phyloP scores from a whole-genome alignment of 129 eudicot species.

The Flaveria robusta region DNA sequence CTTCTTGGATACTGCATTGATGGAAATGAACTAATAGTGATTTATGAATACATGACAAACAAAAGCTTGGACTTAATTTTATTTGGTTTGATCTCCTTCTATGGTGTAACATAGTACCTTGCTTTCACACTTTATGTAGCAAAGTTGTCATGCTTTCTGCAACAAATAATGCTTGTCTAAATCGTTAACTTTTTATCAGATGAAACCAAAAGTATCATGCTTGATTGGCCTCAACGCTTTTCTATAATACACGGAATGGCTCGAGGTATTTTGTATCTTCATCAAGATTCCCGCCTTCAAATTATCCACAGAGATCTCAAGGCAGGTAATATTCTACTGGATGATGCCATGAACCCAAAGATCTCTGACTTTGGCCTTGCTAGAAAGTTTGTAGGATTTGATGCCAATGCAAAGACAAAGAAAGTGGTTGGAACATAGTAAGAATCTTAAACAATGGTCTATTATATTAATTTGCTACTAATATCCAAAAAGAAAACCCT shows the following conservation, averaged over 20 bases:
- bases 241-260: conserved; percentile 30
- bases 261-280: conserved; percentile 34
- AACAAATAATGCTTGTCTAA: conserved; percentile 4
- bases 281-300: conserved; percentile 34
- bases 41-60: conserved; percentile 47
- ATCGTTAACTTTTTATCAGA: not conserved
- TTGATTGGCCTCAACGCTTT: conserved; percentile 31
- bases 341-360: conserved; percentile 45
- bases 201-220: conserved; percentile 21
- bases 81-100: conserved; percentile 37
- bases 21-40: conserved; percentile 37
- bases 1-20: conserved; percentile 51
- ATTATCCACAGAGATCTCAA: conserved; percentile 51
- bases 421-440: conserved; percentile 54
- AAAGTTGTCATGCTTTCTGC: not conserved
- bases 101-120: not conserved
- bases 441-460: conserved; percentile 3
- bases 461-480: not conserved
- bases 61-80: conserved; percentile 44
- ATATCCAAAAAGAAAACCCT: not conserved
- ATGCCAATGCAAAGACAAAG: conserved; percentile 38
- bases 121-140: not conserved
- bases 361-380: conserved; percentile 55
- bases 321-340: conserved; percentile 45
- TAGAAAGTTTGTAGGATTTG: conserved; percentile 43